phyloP scores from a whole-genome alignment of 2,329 filamentous ascomycete genomes.

The Fusarium pseudoanthophilum region DNA sequence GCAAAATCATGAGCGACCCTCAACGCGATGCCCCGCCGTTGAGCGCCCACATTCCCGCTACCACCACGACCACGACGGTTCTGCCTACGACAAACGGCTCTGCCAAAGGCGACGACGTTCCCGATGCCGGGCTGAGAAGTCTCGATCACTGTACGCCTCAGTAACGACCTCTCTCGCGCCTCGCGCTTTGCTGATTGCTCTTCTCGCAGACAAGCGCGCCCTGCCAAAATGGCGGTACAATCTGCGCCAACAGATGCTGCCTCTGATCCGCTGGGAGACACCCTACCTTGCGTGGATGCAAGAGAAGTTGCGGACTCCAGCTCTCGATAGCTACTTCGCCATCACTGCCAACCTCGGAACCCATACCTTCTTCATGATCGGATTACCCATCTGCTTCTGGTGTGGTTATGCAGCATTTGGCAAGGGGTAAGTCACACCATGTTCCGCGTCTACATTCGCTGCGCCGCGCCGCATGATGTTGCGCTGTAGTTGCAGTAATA shows the following conservation, averaged over 20 bases:
- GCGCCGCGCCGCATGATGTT: constrained; percentile 18
- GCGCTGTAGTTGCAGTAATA: background rate
- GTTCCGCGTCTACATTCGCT: constrained; percentile 9
- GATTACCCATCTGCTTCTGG: constrained; percentile 95
- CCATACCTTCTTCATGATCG: constrained; percentile 98
- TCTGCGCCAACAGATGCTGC: constrained; percentile 83
- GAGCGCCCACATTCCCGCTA: constrained; percentile 15
- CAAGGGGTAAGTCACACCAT: constrained; percentile 74
- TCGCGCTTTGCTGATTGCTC: constrained; percentile 20
- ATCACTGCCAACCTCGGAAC: constrained; percentile 96
- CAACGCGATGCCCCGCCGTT: constrained; percentile 49
- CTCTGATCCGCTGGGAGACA: constrained; percentile 92
- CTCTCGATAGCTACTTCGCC: constrained; percentile 95
- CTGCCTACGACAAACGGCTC: constrained; percentile 16
- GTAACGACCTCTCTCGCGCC: background rate
- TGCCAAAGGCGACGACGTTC: constrained; percentile 43
- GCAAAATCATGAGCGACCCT: constrained; percentile 47
- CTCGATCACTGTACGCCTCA: constrained; percentile 75
- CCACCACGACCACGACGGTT: constrained; percentile 25
- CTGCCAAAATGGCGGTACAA: constrained; percentile 90
- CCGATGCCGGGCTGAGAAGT: constrained; percentile 82
- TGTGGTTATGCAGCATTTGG: constrained; percentile 87
- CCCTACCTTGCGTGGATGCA: constrained; percentile 92
- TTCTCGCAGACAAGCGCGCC: constrained; percentile 75
- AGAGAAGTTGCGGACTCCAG: constrained; percentile 79